Base-by-base conservation (phyloP, 225 moss, liverwort and hornwort species). In the Bryoerythrophyllum caledonicum region DNA sequence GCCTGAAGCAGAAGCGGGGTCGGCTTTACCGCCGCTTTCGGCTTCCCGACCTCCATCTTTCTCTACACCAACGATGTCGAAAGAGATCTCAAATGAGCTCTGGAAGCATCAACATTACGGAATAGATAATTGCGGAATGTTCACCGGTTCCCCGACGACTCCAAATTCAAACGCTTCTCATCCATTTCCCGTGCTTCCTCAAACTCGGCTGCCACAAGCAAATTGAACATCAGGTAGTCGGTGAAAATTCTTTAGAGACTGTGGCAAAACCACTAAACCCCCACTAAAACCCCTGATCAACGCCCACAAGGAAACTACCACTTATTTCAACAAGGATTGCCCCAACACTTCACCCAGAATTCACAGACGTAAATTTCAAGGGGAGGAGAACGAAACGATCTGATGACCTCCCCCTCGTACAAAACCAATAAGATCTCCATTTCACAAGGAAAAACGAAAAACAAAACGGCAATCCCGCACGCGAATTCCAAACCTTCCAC, bases 1-100 rank as follows among this genome's bases (percentile, higher is more conserved):
- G 82, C 82, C 65, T 75, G 75, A 64, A 82, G 70, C 71, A 82
- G 60, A 53, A 82, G 74, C 51, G 82, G 82, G 30, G 74, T 49
- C n/a, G 82, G 82, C 57, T 60, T 75, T 59, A 56, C 65, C 70
- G n/a, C 60, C 60, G 24, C 53, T 13, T 40, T 73, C 53, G 40
- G 28, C 25, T 21, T 30, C 59, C 68, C 72, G 28, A 35, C 49
- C 61, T 76, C 76, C 81, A 81, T 81, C n/a, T 48, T 70, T 11
- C 54, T 44, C 44, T 57, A 20, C 30, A 64, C 70, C 26, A 16
- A 25, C 48, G 32, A 48, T 20, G 7, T 14, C 12, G 4, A 48
- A 48, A 24, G n/a, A 69, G 19, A 37, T 20, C 7, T 19, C 38
- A 76, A 48, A 46, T 24, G 16, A 58, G 43, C 56, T 37, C 27